Evolutionary conservation across 2,329 filamentous ascomycete species (phyloP), one percentile per base, ranked within the genome.

Genomic region (Venturia pyrina): DNA sequence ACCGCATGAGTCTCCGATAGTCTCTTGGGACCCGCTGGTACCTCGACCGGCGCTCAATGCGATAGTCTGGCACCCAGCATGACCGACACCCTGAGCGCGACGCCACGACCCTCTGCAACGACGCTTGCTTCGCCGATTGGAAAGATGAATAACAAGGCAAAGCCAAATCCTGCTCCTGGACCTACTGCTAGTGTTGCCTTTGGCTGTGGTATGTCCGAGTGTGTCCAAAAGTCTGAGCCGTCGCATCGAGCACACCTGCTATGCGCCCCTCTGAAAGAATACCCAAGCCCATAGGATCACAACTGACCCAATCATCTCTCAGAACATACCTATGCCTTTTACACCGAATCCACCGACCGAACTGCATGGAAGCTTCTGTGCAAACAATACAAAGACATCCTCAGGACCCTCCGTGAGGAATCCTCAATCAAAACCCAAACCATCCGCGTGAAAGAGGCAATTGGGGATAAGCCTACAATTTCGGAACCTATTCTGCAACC

Each of bases 261-360:
- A 63, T 63, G 57, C 53, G 46, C 63, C 53, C 67, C 65, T 56
- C 65, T 46, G 64, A 65, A 50, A 43, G 64, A 66, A 50, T 65
- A 66, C 64, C 28, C 62, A 48, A 28, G 37, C 60, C 34, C 37
- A 8, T 6, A 43, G 32, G 13, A 6, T 6, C 7, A 2, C 2
- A 19, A 37, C 53, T 59, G 17, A 59, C 19, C n/a, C n/a, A 43
- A 43, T 43, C 17, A n/a, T 8, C 10, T 40, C 32, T 15, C 72
- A 92, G 89, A 90, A 74, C 89, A 93, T 75, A 83, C 90, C 62
- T 87, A 90, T 74, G 80, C 82, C 32, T 83, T 91, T 62, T 21
- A 53, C 24, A 87, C 90, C 73, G 79, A 82, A 32, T 83, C 92
- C 67, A 81, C 91, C 59, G 84, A 85, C 68, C 85, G 87, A 68